A percentile compares a stretch with the other conserved stretches of the same genome.
Conservation (phyloP, 805 yeast genomes). For the Candida odintsovae region DNA sequence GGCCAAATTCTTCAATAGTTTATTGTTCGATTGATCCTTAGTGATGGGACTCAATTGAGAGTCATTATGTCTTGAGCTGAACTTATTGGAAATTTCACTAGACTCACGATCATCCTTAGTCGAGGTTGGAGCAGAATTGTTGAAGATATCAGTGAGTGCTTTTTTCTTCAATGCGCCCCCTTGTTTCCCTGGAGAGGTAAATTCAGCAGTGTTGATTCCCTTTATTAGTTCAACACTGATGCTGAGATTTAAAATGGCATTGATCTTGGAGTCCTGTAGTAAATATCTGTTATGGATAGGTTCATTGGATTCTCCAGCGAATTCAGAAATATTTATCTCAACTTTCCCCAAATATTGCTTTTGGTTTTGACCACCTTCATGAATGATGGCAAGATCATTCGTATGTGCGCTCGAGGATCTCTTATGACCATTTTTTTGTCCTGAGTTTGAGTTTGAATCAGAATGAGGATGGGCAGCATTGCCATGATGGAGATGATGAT, state of each 20-base stretch:
- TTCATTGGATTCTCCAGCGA: conserved; percentile 40
- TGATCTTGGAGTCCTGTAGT: conserved; percentile 73
- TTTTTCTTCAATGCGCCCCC: conserved; percentile 47
- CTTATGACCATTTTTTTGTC: background rate
- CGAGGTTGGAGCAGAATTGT: conserved; percentile 1
- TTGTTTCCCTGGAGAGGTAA: conserved; percentile 31
- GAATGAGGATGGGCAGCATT: background rate
- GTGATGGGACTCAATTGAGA: background rate
- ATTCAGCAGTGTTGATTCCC: conserved; percentile 36
- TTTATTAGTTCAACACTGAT: conserved; percentile 42
- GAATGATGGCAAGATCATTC: background rate
- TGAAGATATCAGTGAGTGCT: conserved; percentile 15
- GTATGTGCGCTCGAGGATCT: background rate
- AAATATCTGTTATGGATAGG: conserved; percentile 58
- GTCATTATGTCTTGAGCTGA: conserved; percentile 1
- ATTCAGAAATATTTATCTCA: conserved; percentile 67
- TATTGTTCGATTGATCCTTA: background rate
- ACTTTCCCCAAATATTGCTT: conserved; percentile 58
- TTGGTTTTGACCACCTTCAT: conserved; percentile 1
- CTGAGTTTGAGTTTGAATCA: background rate
- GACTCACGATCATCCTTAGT: background rate
- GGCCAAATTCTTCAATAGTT: conserved; percentile 10
- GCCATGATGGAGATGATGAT: conserved; percentile 1
- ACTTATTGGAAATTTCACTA: conserved; percentile 1
- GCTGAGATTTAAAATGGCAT: conserved; percentile 65